phyloP scores from a whole-genome alignment of 495 filamentous ascomycete genomes.

The Lasiosphaeria ovina region DNA sequence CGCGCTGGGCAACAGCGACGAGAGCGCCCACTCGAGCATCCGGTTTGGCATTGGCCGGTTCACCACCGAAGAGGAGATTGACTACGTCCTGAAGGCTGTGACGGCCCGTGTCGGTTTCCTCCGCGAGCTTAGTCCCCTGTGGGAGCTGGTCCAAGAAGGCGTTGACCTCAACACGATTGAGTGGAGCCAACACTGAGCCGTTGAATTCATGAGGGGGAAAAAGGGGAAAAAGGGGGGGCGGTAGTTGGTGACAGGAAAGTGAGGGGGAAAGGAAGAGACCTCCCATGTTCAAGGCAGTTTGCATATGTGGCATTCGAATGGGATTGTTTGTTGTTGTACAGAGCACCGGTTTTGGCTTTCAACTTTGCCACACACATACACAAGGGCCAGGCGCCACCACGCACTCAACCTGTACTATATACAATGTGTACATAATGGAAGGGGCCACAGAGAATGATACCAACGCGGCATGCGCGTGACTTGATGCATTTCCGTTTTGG shows the following conservation, averaged over 20 bases:
- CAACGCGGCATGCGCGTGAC: background rate
- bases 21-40: constrained; percentile 96
- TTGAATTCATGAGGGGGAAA: background rate
- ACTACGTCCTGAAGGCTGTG: constrained; percentile 96
- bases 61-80: constrained; percentile 91
- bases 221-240: background rate
- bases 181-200: constrained; percentile 84
- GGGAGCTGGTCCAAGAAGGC: constrained; percentile 98
- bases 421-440: background rate
- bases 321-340: background rate
- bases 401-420: background rate
- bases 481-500: too few relatives aligned
- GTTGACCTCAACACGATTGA: constrained; percentile 94
- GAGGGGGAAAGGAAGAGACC: too few relatives aligned
- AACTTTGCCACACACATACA: background rate
- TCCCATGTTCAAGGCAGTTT: background rate
- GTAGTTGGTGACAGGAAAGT: too few relatives aligned
- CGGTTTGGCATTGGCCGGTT: constrained; percentile 97
- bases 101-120: constrained; percentile 85
- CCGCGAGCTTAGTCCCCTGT: constrained; percentile 91
- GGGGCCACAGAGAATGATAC: constrained; percentile 3
- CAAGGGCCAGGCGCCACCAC: background rate
- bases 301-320: background rate
- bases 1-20: constrained; percentile 90
- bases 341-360: background rate